Conservation (phyloP, 2,329 filamentous ascomycete species). For the Xylaria sp. region DNA sequence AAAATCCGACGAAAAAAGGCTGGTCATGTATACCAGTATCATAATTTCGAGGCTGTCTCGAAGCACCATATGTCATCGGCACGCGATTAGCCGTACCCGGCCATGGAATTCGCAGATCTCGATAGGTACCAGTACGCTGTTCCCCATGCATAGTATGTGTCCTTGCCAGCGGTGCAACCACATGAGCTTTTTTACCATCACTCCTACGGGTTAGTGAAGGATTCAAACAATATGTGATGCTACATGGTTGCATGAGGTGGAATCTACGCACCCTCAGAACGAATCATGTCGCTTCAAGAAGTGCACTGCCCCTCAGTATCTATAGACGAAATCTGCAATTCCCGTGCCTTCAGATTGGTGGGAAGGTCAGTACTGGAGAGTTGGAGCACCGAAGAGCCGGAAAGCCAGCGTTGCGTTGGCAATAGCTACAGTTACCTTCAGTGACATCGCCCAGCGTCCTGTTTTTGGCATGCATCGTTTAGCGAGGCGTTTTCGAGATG, state of each 20-base stretch:
- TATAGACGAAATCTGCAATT: constrained; percentile 26
- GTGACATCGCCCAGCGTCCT: constrained; percentile 20
- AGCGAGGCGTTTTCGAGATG: constrained; percentile 6
- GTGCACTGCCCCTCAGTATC: constrained; percentile 30
- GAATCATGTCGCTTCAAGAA: constrained; percentile 30
- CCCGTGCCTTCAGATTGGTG: constrained; percentile 16
- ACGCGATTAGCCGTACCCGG: constrained; percentile 12
- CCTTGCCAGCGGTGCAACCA: constrained; percentile 26
- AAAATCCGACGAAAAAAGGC: constrained; percentile 12
- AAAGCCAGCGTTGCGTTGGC: constrained; percentile 4
- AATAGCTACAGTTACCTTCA: constrained; percentile 18
- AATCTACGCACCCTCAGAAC: constrained; percentile 19
- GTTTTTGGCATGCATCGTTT: constrained; percentile 21
- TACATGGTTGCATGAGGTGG: constrained; percentile 36
- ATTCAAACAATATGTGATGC: constrained; percentile 27
- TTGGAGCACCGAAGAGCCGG: background rate
- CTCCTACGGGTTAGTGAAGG: constrained; percentile 23
- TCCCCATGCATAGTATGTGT: constrained; percentile 22
- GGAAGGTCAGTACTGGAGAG: constrained; percentile 19
- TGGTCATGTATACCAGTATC: constrained; percentile 9
- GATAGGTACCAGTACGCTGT: constrained; percentile 6
- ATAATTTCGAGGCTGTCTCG: constrained; percentile 16
- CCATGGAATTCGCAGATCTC: constrained; percentile 19
- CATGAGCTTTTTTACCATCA: constrained; percentile 12
- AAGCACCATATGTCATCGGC: constrained; percentile 18